Percentiles rank a stretch among this genome's conserved stretches.
Evolutionary conservation across 768 basidiomycete genomes (phyloP).

Genomic region (Suillus subluteus): DNA sequence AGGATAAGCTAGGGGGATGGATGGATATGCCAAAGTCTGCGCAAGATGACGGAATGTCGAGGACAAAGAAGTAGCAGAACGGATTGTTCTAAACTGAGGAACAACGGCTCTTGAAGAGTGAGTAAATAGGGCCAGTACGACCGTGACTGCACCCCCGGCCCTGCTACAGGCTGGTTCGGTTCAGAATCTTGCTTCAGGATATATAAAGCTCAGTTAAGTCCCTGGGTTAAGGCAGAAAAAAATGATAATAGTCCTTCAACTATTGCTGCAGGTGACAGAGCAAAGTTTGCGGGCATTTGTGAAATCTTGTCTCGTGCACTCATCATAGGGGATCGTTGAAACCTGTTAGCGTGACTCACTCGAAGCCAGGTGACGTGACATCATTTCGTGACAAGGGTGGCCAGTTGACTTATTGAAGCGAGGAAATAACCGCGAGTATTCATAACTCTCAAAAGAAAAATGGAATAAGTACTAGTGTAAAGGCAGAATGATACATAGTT

Average conservation of each 20-base stretch:
- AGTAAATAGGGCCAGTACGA: not conserved
- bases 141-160: not conserved
- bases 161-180: not conserved
- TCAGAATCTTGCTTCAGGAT: conserved; percentile 2
- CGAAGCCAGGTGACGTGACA: conserved; percentile 3
- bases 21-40: not conserved
- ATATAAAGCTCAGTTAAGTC: no score
- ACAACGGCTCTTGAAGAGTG: not conserved
- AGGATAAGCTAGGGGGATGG: not conserved
- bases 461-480: conserved; percentile 2
- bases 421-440: not conserved
- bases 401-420: not conserved
- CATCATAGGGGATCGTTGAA: conserved; percentile 2
- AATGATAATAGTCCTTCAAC: not conserved
- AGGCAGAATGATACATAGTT: conserved; percentile 12
- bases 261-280: not conserved
- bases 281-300: not conserved
- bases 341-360: not conserved
- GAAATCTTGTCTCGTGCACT: not conserved
- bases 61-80: not conserved
- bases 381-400: not conserved
- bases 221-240: not conserved
- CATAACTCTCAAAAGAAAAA: not conserved
- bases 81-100: not conserved
- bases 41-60: not conserved